Evolutionary conservation across 1,284 basidiomycete genomes (phyloP), one percentile per base, ranked within the genome.

Genomic region (Ceratobasidium sp.): DNA sequence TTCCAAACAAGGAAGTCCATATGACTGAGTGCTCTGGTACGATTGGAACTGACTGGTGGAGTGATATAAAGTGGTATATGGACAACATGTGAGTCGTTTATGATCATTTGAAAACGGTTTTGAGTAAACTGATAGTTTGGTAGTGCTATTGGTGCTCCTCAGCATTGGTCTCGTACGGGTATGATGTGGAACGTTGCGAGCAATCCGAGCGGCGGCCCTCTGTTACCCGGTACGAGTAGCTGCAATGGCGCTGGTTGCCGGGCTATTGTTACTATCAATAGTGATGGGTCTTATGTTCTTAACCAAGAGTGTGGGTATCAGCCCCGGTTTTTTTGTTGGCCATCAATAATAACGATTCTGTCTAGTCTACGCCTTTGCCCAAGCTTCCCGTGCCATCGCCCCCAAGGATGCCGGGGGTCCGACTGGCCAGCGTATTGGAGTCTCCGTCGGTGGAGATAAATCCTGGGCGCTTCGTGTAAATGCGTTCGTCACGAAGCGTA

Each of bases 361-460:
- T n/a, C n/a, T n/a, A 90, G 91, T 89, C 80, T 92, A 90, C 74
- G 80, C 87, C 0, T 89, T 92, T 86, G 89, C 89, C 1, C 90
- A 92, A 72, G 87, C 87, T 0, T 89, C n/a, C n/a, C n/a, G n/a
- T n/a, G n/a, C n/a, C n/a, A 85, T 90, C 74, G 81, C 89, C 21
- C 91, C 91, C 0, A 85, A 86, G 65, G 91, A 92, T 65, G 76
- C 77, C 0, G 88, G 86, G 1, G 91, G 91, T 0, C 88, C 90
- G 0, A 91, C 83, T 76, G 91, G 87, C 9, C 82, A 88, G 76
- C 85, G 91, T 10, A 88, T 92, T 65, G 86, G 85, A 2, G 86
- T 88, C 5, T 84, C 84, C 34, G 85, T 92, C 1, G 83, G 84
- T 18, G 91, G 91, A 0, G 79, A 76, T 9, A 80, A 86, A 41